Conservation (phyloP, 345 rosid species). For the Clarkia xantiana region DNA sequence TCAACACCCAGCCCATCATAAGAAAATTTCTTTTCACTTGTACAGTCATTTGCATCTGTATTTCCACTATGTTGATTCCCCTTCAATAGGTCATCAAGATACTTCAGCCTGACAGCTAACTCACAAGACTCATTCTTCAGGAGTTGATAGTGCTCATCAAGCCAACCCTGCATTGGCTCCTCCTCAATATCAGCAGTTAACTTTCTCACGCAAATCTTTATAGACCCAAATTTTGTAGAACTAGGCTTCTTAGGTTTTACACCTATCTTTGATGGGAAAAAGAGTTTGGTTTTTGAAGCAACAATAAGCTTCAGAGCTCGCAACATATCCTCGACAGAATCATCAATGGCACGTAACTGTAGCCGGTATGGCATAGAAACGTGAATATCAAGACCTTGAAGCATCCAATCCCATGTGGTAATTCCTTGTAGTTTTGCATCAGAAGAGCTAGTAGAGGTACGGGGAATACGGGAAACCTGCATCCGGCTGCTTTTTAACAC, state of each 20-base stretch:
- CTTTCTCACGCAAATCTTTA: conserved; percentile 63
- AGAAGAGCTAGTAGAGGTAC: conserved; percentile 33
- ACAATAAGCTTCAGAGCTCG: conserved; percentile 65
- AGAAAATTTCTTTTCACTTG: conserved; percentile 31
- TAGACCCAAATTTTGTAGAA: conserved; percentile 54
- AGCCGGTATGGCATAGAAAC: conserved; percentile 77
- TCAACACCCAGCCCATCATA: conserved; percentile 56
- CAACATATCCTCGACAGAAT: conserved; percentile 86
- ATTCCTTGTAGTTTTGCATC: conserved; percentile 30
- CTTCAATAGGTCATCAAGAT: conserved; percentile 55
- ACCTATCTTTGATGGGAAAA: conserved; percentile 45
- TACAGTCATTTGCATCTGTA: conserved; percentile 38
- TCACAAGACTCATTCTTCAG: conserved; percentile 77
- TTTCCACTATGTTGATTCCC: conserved; percentile 25
- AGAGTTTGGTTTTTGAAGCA: conserved; percentile 48
- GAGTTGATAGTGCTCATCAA: conserved; percentile 81
- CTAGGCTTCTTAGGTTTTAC: conserved; percentile 55
- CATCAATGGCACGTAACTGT: conserved; percentile 93
- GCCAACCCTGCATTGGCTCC: conserved; percentile 98
- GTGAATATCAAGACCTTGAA: conserved; percentile 88
- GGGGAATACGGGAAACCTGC: conserved; percentile 87
- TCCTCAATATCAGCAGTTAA: conserved; percentile 85
- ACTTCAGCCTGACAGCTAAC: conserved; percentile 76
- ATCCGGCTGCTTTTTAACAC: conserved; percentile 71
- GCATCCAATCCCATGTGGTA: conserved; percentile 65